Percentiles rank a stretch among this genome's conserved stretches.
phyloP scores from a whole-genome alignment of 352 stramenopile species.

The Pythium plurisporium region DNA sequence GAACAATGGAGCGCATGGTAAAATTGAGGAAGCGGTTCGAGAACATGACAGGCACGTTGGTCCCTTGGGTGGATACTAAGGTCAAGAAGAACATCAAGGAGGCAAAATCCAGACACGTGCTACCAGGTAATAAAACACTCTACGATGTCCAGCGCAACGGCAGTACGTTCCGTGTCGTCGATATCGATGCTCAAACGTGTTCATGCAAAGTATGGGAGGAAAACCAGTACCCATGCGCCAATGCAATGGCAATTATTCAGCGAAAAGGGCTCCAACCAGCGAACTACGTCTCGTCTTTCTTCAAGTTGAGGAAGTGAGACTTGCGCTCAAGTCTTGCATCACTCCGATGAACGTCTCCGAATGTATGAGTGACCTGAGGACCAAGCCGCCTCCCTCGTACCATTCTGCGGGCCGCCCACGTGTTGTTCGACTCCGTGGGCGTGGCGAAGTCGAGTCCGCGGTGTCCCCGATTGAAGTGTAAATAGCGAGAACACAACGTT shows the following conservation, averaged over 20 bases:
- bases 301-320: too few species aligned
- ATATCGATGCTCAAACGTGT: not conserved
- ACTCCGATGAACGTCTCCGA: not conserved
- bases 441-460: not conserved
- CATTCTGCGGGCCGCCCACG: not conserved
- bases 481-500: not conserved
- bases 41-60: not conserved
- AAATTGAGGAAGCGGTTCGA: not conserved
- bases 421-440: not conserved
- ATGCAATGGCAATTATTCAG: not conserved
- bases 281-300: too few species aligned
- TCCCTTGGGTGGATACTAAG: not conserved
- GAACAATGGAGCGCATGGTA: not conserved
- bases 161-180: not conserved
- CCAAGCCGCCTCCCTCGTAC: not conserved
- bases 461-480: not conserved
- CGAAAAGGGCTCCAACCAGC: not conserved
- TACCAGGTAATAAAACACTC: not conserved
- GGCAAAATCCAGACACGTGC: not conserved
- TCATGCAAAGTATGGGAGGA: not conserved
- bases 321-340: not conserved
- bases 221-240: not conserved
- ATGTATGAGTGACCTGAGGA: not conserved
- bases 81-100: not conserved
- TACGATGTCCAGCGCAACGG: slow-evolving; percentile 1